These are phyloP conservation scores for Lagenaria siceraria DNA, from an alignment of 306 rosid species.

Conservation along the genomic window DNA sequence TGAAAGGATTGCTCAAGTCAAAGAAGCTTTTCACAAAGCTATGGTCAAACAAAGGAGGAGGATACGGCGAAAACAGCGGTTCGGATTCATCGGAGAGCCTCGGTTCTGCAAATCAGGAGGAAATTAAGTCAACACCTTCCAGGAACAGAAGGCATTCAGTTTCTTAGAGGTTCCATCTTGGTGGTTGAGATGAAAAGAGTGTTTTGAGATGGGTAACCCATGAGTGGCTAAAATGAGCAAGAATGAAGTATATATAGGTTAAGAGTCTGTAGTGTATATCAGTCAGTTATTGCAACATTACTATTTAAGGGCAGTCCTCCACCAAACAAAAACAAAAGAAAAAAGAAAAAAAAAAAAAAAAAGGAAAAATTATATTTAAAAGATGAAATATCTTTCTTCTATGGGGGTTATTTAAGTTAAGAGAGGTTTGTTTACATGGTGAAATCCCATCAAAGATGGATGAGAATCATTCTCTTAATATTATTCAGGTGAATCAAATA, in stretches of 20 bases:
- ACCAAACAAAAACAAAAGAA: background rate
- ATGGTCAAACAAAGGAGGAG: slow-evolving; percentile 87
- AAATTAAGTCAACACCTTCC: slow-evolving; percentile 75
- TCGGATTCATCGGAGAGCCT: slow-evolving; percentile 83
- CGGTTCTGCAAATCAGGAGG: slow-evolving; percentile 80
- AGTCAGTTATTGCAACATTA: background rate
- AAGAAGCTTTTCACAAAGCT: slow-evolving; percentile 67
- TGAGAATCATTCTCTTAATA: background rate
- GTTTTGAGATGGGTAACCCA: background rate
- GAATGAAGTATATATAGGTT: slow-evolving; percentile 11
- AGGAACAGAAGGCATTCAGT: slow-evolving; percentile 92
- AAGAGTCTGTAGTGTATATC: background rate
- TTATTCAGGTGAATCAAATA: background rate
- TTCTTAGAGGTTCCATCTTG: slow-evolving; percentile 23
- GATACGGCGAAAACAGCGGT: slow-evolving; percentile 73
- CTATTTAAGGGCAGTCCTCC: background rate
- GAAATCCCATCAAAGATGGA: slow-evolving; percentile 4
- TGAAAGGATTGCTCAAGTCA: slow-evolving; percentile 71
- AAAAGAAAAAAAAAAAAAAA: too few species aligned
- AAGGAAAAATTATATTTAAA: background rate
- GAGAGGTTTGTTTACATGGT: background rate
- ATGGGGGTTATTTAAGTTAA: background rate
- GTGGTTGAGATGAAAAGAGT: background rate
- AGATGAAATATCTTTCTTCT: background rate
- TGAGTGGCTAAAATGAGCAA: background rate